These are phyloP conservation scores for Protostelium mycophagum DNA, from an alignment of 78 protist species.

Conservation along the genomic window DNA sequence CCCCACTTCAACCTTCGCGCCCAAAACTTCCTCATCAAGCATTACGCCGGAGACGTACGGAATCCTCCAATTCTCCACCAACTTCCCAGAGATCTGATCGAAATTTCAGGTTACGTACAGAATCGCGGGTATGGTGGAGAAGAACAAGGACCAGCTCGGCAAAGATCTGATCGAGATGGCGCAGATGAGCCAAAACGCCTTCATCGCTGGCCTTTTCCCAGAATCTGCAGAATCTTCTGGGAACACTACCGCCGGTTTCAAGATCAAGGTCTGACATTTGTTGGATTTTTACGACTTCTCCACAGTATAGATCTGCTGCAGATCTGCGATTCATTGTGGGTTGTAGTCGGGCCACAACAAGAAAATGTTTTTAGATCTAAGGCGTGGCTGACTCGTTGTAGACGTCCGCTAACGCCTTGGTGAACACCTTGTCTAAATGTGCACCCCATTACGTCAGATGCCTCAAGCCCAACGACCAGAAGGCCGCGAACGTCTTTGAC, in stretches of 20 bases:
- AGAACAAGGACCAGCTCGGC: constrained; percentile 87
- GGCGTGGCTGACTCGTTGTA: neutral
- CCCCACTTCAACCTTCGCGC: constrained; percentile 55
- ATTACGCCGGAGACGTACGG: constrained; percentile 90
- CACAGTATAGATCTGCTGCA: neutral
- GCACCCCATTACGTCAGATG: constrained; percentile 90
- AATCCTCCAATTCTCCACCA: neutral
- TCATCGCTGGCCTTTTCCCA: constrained; percentile 47
- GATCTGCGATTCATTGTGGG: neutral
- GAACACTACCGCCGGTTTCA: constrained; percentile 56
- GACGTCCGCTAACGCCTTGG: constrained; percentile 38
- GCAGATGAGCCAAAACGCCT: constrained; percentile 35
- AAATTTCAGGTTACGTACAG: constrained; percentile 38
- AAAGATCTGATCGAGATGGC: constrained; percentile 60
- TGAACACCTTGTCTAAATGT: constrained; percentile 46
- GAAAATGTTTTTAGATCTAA: constrained; percentile 6
- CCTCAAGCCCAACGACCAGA: constrained; percentile 79
- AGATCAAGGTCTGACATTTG: constrained; percentile 3
- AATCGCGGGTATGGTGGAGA: constrained; percentile 66
- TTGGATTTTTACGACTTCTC: neutral
- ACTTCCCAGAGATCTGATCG: constrained; percentile 3
- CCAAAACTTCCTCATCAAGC: constrained; percentile 58
- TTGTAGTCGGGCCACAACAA: neutral
- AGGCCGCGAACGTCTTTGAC: constrained; percentile 61
- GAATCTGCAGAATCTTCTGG: constrained; percentile 23